Evolutionary conservation across 306 rosid species (phyloP).

Genomic region (Sicyos edulis): DNA sequence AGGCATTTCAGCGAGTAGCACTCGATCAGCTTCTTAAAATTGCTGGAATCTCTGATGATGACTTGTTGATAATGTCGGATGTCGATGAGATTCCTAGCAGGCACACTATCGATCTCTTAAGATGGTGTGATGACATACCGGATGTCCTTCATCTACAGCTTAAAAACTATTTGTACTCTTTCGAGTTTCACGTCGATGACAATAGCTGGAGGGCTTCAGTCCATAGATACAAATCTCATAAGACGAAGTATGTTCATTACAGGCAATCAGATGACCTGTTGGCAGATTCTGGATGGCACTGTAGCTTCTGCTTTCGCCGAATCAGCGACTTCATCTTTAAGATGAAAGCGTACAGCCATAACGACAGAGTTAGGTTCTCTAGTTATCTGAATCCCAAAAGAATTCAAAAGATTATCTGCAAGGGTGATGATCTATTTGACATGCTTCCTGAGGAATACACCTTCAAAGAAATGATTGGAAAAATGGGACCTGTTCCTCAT

Average conservation of each 20-base stretch:
- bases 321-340: slow-evolving; percentile 82
- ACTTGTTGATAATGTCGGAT: slow-evolving; percentile 95
- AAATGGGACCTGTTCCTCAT: slow-evolving; percentile 98
- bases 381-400: slow-evolving; percentile 63
- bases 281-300: slow-evolving; percentile 99
- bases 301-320: slow-evolving; percentile 93
- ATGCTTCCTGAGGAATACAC: slow-evolving; percentile 99
- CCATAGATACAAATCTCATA: slow-evolving; percentile 61
- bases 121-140: slow-evolving; percentile 93
- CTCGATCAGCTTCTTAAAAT: slow-evolving; percentile 78
- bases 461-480: slow-evolving; percentile 87
- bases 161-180: slow-evolving; percentile 87
- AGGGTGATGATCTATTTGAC: slow-evolving; percentile 78
- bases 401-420: slow-evolving; percentile 74
- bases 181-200: slow-evolving; percentile 76
- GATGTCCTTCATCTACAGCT: slow-evolving; percentile 72
- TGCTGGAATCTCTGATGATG: slow-evolving; percentile 89
- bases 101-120: slow-evolving; percentile 85
- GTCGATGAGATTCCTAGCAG: slow-evolving; percentile 98
- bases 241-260: slow-evolving; percentile 83
- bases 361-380: slow-evolving; percentile 80
- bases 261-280: slow-evolving; percentile 79
- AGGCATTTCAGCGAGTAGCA: slow-evolving; percentile 92
- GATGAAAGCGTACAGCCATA: slow-evolving; percentile 98
- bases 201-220: slow-evolving; percentile 97